Evolutionary conservation across 1,284 basidiomycete genomes (phyloP).

Genomic region (Schizopora paradoxa): DNA sequence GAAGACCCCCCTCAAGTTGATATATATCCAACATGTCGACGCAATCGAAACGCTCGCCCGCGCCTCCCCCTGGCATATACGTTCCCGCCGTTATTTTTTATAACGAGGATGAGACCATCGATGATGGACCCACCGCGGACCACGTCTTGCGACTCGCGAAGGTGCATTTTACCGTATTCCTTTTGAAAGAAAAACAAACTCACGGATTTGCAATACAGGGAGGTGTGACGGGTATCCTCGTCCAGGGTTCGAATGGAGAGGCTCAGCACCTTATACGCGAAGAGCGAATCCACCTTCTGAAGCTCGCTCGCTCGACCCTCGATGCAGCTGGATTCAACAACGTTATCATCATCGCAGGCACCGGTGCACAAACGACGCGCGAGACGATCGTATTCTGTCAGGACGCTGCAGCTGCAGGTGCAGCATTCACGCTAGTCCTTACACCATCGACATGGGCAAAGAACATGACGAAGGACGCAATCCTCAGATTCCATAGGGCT

Average conservation of each 20-base stretch:
- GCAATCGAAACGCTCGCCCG: too few relatives aligned
- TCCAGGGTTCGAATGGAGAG: constrained; percentile 75
- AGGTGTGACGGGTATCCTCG: constrained; percentile 67
- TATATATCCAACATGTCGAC: too few relatives aligned
- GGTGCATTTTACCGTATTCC: constrained; percentile 29
- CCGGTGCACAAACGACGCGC: constrained; percentile 74
- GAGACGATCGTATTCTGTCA: constrained; percentile 78
- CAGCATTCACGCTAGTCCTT: constrained; percentile 70
- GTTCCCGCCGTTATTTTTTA: constrained; percentile 74
- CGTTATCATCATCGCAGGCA: constrained; percentile 77
- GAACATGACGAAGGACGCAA: constrained; percentile 56
- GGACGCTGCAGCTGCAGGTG: constrained; percentile 79
- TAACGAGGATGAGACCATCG: constrained; percentile 58
- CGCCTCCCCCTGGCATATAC: constrained; percentile 62
- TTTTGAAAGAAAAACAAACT: background rate
- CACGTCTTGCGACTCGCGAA: constrained; percentile 66
- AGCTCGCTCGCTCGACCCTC: constrained; percentile 66
- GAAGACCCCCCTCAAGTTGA: too few relatives aligned
- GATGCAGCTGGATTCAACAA: constrained; percentile 67
- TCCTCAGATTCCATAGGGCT: constrained; percentile 59
- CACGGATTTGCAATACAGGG: constrained; percentile 34
- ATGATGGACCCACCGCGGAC: constrained; percentile 50
- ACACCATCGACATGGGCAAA: constrained; percentile 66
- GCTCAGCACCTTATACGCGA: constrained; percentile 71
- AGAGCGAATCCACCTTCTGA: constrained; percentile 63